A percentile compares a stretch with the other conserved stretches of the same genome.
Evolutionary conservation across 1,284 basidiomycete genomes (phyloP).

Genomic region (Ceratobasidium sp.): DNA sequence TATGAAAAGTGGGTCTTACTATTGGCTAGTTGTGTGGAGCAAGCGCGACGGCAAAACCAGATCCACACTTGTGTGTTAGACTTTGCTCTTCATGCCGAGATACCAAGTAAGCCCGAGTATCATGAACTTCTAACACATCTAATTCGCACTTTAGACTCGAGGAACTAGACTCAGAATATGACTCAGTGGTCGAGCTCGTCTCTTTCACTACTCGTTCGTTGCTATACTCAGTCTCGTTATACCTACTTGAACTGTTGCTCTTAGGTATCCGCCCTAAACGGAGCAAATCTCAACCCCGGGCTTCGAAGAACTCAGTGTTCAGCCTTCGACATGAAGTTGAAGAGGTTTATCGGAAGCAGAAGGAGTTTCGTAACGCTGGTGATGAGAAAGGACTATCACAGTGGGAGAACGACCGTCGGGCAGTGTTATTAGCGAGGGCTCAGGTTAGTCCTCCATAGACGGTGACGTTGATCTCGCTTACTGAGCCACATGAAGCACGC

Average conservation of each 20-base stretch:
- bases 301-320: not conserved
- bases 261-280: not conserved
- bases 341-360: not conserved
- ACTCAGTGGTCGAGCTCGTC: not conserved
- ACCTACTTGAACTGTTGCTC: not conserved
- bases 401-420: not conserved
- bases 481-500: not conserved
- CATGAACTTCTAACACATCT: not conserved
- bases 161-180: not conserved
- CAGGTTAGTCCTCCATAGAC: not conserved
- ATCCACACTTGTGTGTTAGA: not conserved
- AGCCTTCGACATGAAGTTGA: not conserved
- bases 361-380: not conserved
- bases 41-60: not conserved
- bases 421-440: too few species aligned
- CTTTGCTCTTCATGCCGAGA: constrained; percentile 1
- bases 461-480: too few species aligned
- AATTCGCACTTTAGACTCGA: not conserved
- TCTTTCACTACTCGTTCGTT: not conserved
- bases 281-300: not conserved
- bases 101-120: not conserved
- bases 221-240: too few species aligned
- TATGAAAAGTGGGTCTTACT: not conserved
- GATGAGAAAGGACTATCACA: not conserved
- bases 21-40: not conserved